phyloP scores from a whole-genome alignment of 768 basidiomycete species.

The button mushroom (Agaricus bisporus) region DNA sequence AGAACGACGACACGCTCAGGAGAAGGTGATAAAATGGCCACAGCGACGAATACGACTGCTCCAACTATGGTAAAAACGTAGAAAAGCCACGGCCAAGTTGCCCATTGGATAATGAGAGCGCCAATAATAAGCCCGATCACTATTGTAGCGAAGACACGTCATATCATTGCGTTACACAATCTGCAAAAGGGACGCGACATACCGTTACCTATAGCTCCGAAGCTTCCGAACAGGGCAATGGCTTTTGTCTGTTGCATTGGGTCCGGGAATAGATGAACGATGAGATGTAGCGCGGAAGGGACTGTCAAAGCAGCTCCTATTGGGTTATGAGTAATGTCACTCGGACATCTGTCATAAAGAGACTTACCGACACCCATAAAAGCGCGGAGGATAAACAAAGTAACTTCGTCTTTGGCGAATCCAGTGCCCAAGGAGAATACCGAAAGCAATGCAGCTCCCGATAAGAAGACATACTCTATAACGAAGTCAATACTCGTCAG shows the following conservation, averaged over 20 bases:
- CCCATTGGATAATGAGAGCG: constrained; percentile 29
- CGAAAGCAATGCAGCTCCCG: constrained; percentile 21
- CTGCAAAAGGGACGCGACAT: neutral
- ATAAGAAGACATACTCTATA: neutral
- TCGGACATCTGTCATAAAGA: neutral
- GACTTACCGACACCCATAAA: constrained; percentile 36
- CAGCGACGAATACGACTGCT: constrained; percentile 15
- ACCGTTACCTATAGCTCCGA: constrained; percentile 39
- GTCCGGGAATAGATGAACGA: constrained; percentile 42
- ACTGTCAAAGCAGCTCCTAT: constrained; percentile 38
- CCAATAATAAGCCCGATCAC: constrained; percentile 34
- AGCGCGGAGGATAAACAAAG: constrained; percentile 40
- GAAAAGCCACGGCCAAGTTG: constrained; percentile 43
- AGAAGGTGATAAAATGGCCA: constrained; percentile 25
- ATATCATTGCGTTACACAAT: neutral
- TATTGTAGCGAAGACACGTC: constrained; percentile 6
- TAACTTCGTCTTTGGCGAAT: constrained; percentile 35
- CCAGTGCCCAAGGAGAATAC: constrained; percentile 35
- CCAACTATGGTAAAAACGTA: constrained; percentile 20
- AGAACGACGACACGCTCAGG: neutral
- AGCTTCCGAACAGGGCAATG: constrained; percentile 36
- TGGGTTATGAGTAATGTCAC: neutral
- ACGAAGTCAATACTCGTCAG: neutral
- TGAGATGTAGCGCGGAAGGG: constrained; percentile 38
- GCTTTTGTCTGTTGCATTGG: constrained; percentile 37